phyloP scores from a whole-genome alignment of 495 filamentous ascomycete genomes.

The Podospora anserina region DNA sequence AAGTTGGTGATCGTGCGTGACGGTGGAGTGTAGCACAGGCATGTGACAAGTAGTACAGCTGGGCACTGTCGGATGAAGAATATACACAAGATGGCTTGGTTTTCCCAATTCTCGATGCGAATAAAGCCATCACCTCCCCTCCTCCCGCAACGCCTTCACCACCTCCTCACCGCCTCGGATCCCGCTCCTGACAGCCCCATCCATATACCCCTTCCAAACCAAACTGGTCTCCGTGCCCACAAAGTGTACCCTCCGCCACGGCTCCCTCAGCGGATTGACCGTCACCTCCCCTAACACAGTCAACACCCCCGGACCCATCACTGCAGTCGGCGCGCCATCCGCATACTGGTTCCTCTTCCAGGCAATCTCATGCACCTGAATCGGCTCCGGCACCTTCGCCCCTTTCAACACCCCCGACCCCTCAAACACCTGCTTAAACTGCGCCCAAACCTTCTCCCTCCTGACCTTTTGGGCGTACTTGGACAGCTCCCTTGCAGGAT shows the following conservation, averaged over 20 bases:
- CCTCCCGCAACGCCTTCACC: background rate
- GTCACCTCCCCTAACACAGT: background rate
- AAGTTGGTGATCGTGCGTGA: too few species aligned
- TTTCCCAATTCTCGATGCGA: too few species aligned
- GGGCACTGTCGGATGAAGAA: too few species aligned
- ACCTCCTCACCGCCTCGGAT: background rate
- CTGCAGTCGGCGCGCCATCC: background rate
- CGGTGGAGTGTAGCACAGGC: too few species aligned
- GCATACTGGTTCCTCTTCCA: background rate
- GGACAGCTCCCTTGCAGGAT: background rate
- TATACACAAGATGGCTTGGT: too few species aligned
- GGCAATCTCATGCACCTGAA: slow-evolving; percentile 2
- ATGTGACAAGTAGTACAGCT: too few species aligned
- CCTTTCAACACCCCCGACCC: background rate
- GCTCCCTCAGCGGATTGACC: background rate
- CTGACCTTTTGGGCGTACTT: background rate
- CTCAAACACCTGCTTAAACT: slow-evolving; percentile 12
- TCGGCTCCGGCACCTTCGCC: slow-evolving; percentile 1
- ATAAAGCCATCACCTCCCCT: background rate
- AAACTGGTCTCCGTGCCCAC: background rate
- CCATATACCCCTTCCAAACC: slow-evolving; percentile 6
- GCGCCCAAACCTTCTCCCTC: slow-evolving; percentile 3
- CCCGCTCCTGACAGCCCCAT: background rate
- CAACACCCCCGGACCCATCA: slow-evolving; percentile 8
- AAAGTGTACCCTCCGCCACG: background rate